Evolutionary conservation across 768 basidiomycete genomes (phyloP), one percentile per base, ranked within the genome.

Genomic region (Mycena filopes): DNA sequence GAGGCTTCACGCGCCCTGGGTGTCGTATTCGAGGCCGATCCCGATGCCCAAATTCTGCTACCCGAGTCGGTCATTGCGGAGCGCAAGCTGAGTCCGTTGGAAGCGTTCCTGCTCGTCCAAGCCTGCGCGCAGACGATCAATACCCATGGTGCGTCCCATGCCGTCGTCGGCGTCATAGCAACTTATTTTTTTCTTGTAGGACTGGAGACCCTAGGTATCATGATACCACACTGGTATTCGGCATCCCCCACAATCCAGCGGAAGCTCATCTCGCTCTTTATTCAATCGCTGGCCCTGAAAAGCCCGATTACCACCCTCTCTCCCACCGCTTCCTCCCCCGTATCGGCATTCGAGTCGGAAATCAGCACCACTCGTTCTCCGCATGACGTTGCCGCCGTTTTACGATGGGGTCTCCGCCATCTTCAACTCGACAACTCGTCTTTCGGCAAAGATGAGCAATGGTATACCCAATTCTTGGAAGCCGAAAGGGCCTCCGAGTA

Each of bases 151-250:
- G 78, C 31, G 86, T 75, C 42, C 47, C 57, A 10, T 36, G n/a
- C 29, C 18, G 11, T 29, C 8, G 67, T 45, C 50, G 65, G 25
- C 72, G 53, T 9, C 26, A 48, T 28, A 16, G 9, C 58, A 60
- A 26, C 65, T 36, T 28, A 21, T 55, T 23, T 46, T 21, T 70
- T 33, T 56, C 55, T 65, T 65, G 15, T 64, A 94, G 92, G 92
- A n/a, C 81, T 93, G 54, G 91, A 93, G 74, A 88, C 89, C 4
- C 87, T 92, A 48, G 93, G 93, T 21, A 82, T 94, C 48, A 94
- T 94, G 91, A 90, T 91, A 70, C 91, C 93, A 7, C 90, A 94
- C 74, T 94, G 91, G 92, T 83, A 90, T 74, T 89, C 92, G 42
- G 83, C 92, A 11, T 92, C 90, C 8, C 86, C 86, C 10, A 84